Conservation (phyloP, 2,329 filamentous ascomycete species). For the Epichloe sp. region DNA sequence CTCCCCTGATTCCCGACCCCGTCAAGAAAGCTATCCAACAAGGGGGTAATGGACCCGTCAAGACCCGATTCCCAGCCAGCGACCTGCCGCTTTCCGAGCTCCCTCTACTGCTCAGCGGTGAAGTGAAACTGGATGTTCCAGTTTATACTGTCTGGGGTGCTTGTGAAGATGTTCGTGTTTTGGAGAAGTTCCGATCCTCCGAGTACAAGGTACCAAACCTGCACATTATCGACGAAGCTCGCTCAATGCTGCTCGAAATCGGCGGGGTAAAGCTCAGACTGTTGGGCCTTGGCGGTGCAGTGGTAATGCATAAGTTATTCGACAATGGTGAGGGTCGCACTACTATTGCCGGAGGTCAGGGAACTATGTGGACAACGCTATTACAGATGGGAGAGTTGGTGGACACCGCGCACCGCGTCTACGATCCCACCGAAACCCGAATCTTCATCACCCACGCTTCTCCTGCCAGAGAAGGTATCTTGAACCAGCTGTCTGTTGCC, state of each 20-base stretch:
- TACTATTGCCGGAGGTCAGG: constrained; percentile 94
- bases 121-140: constrained; percentile 83
- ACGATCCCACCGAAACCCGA: constrained; percentile 93
- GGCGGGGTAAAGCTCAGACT: constrained; percentile 93
- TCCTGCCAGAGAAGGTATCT: constrained; percentile 84
- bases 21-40: constrained; percentile 55
- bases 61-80: constrained; percentile 67
- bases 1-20: constrained; percentile 74
- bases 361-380: constrained; percentile 98
- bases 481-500: constrained; percentile 95
- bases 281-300: constrained; percentile 83
- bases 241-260: constrained; percentile 86
- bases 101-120: constrained; percentile 73
- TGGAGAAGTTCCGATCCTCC: constrained; percentile 93
- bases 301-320: constrained; percentile 99
- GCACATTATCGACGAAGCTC: constrained; percentile 96
- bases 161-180: constrained; percentile 91
- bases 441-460: constrained; percentile 96
- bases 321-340: constrained; percentile 97
- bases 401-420: constrained; percentile 94
- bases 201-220: constrained; percentile 98
- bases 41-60: constrained; percentile 63
- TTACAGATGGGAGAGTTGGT: constrained; percentile 97
- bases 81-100: constrained; percentile 90
- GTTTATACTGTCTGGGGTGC: constrained; percentile 99